Evolutionary conservation across 2,329 filamentous ascomycete species (phyloP).

Genomic region (Colletotrichum melonis): DNA sequence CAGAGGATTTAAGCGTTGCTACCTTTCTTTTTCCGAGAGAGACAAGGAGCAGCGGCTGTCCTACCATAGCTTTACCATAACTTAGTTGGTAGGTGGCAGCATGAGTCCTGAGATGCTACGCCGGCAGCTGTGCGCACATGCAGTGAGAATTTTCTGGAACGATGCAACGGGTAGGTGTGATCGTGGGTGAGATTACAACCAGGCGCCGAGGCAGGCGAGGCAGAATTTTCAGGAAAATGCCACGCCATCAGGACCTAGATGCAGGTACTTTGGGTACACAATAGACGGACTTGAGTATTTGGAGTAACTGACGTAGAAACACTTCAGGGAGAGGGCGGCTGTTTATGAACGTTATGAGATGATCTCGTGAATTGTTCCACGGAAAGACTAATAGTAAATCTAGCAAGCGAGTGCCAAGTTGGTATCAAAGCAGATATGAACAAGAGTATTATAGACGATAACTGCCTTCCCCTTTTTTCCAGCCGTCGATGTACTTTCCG

Average conservation of each 20-base stretch:
- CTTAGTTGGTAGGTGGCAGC: background rate
- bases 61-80: background rate
- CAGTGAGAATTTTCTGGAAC: background rate
- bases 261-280: no score
- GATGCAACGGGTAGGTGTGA: background rate
- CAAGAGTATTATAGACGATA: slow-evolving; percentile 25
- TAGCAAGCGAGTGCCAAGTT: slow-evolving; percentile 25
- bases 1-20: background rate
- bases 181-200: background rate
- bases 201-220: background rate
- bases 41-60: background rate
- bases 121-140: background rate
- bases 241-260: no score
- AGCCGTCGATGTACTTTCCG: background rate
- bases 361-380: background rate
- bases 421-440: slow-evolving; percentile 33
- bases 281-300: no score
- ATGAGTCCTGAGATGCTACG: background rate
- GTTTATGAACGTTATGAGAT: background rate
- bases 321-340: background rate
- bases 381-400: slow-evolving; percentile 9
- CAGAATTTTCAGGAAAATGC: background rate
- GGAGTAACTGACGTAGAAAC: background rate
- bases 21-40: background rate
- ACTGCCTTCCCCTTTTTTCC: background rate